Percentiles rank a stretch among this genome's conserved stretches.
Conservation (phyloP, 1,284 basidiomycete species). For the Sporisorium iseilematis-ciliati region DNA sequence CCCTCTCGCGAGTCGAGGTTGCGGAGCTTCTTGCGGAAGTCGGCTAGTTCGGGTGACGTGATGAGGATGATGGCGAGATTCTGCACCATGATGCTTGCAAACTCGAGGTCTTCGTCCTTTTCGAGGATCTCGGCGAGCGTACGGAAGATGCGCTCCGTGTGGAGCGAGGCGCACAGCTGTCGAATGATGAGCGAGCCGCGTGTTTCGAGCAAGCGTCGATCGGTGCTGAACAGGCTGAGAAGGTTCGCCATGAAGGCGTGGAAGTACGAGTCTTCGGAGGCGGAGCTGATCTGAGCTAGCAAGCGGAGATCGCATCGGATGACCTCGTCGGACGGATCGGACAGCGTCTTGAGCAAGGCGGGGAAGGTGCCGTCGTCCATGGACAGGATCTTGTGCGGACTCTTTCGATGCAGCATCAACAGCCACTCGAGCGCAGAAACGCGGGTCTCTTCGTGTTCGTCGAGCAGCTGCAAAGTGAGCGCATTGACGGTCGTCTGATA, state of each 20-base stretch:
- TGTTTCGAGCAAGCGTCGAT: constrained; percentile 87
- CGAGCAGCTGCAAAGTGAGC: constrained; percentile 91
- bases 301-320: constrained; percentile 96
- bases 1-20: constrained; percentile 90
- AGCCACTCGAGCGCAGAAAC: constrained; percentile 97
- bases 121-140: constrained; percentile 97
- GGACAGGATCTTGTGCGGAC: constrained; percentile 93
- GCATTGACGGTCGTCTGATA: constrained; percentile 92
- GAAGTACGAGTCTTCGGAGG: constrained; percentile 96
- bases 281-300: constrained; percentile 90
- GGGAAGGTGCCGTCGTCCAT: constrained; percentile 98
- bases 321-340: constrained; percentile 96
- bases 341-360: constrained; percentile 92
- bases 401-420: constrained; percentile 97
- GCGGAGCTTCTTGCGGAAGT: constrained; percentile 91
- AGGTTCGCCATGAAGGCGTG: constrained; percentile 95
- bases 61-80: constrained; percentile 97
- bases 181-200: constrained; percentile 95
- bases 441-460: constrained; percentile 94
- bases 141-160: constrained; percentile 94
- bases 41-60: constrained; percentile 92
- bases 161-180: constrained; percentile 92
- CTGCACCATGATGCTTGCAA: constrained; percentile 95
- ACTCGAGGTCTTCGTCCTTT: constrained; percentile 98
- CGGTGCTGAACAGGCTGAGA: constrained; percentile 93